Percentiles rank a stretch among this genome's conserved stretches.
These are phyloP conservation scores for Daucus carota DNA, from an alignment of 129 eudicot species.

Conservation along the genomic window DH1_v3.0 NC_030382.2:57120501-57121000, in stretches of 20 bases:
- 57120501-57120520: slow-evolving; percentile 33
- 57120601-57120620: neutral
- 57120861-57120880: slow-evolving; percentile 46
- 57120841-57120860: slow-evolving; percentile 29
- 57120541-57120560: neutral
- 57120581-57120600: neutral
- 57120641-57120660: slow-evolving; percentile 49
- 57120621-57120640: slow-evolving; percentile 30
- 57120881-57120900: slow-evolving; percentile 76
- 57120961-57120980: slow-evolving; percentile 84
- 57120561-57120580: neutral
- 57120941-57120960: slow-evolving; percentile 58
- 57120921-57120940: slow-evolving; percentile 76
- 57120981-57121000: slow-evolving; percentile 68
- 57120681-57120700: slow-evolving; percentile 87
- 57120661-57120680: slow-evolving; percentile 65
- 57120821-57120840: neutral
- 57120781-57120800: slow-evolving; percentile 7
- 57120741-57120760: slow-evolving; percentile 84
- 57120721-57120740: slow-evolving; percentile 64
- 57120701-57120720: slow-evolving; percentile 59
- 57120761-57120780: slow-evolving; percentile 47
- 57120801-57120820: neutral
- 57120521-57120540: slow-evolving; percentile 36
- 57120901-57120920: slow-evolving; percentile 83